Conservation (phyloP, 306 rosid genomes). For the Macrotyloma uniflorum region DNA sequence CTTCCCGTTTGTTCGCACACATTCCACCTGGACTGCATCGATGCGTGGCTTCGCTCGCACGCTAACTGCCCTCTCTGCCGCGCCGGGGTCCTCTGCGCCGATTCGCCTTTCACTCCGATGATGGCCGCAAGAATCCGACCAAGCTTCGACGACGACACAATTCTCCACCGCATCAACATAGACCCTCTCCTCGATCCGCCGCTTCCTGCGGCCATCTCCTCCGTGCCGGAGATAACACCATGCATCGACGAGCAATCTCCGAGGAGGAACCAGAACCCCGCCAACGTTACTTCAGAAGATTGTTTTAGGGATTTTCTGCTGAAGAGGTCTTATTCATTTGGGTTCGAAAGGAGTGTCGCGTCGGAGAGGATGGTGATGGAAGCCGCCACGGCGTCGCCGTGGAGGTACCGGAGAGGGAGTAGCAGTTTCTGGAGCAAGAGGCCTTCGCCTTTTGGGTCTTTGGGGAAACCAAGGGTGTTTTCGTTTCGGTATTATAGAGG, state of each 20-base stretch:
- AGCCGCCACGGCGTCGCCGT: constrained; percentile 74
- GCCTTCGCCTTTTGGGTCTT: constrained; percentile 79
- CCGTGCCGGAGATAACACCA: constrained; percentile 64
- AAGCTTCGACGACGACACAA: constrained; percentile 68
- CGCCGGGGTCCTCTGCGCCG: constrained; percentile 72
- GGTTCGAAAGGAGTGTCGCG: constrained; percentile 75
- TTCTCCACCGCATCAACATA: constrained; percentile 52
- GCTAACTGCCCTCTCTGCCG: constrained; percentile 98
- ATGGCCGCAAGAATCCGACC: constrained; percentile 92
- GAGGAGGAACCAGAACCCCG: constrained; percentile 31
- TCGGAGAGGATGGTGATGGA: constrained; percentile 82
- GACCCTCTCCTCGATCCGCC: constrained; percentile 56
- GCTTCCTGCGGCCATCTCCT: not conserved
- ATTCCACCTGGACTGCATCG: constrained; percentile 89
- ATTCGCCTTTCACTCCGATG: constrained; percentile 80
- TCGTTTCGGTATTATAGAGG: constrained; percentile 84
- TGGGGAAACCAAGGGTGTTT: constrained; percentile 74
- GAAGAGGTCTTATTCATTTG: constrained; percentile 87
- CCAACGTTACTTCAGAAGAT: constrained; percentile 46
- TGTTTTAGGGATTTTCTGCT: constrained; percentile 67
- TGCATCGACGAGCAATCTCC: constrained; percentile 68
- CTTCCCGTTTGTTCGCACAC: constrained; percentile 86
- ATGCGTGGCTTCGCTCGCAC: constrained; percentile 91
- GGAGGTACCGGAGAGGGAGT: constrained; percentile 73
- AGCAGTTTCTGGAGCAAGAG: constrained; percentile 73